These are phyloP conservation scores for Phoenix roebelenii DNA, from an alignment of 176 grass and related monocot genomes.

Conservation along the genomic window DNA sequence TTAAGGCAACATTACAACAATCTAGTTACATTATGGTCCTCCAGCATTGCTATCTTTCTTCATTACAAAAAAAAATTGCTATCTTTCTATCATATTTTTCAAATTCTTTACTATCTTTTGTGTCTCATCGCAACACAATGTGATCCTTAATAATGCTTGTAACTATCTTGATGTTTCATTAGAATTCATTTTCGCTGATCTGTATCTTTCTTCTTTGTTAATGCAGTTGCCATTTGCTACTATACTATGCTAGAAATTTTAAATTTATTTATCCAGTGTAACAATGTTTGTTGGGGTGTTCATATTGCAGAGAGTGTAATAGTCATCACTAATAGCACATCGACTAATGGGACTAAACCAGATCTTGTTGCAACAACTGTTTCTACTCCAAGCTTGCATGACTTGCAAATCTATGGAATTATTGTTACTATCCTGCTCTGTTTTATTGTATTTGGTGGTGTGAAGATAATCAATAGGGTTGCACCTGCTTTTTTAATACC, in stretches of 20 bases:
- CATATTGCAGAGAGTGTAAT: slow-evolving; percentile 62
- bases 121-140: no score
- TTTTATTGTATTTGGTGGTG: slow-evolving; percentile 99
- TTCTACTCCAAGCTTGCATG: slow-evolving; percentile 88
- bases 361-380: slow-evolving; percentile 28
- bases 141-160: no score
- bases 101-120: no score
- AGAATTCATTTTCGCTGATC: no score
- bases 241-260: background rate
- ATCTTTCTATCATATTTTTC: no score
- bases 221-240: no score
- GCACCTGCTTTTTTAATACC: slow-evolving; percentile 90
- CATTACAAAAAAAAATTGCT: no score
- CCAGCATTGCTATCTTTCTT: no score
- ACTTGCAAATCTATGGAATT: slow-evolving; percentile 91
- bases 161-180: no score
- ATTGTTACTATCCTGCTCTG: slow-evolving; percentile 84
- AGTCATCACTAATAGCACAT: slow-evolving; percentile 62
- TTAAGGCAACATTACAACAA: no score
- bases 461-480: slow-evolving; percentile 97
- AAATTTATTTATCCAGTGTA: slow-evolving; percentile 12
- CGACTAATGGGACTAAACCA: slow-evolving; percentile 32
- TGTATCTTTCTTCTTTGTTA: no score
- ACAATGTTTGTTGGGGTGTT: background rate
- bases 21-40: no score